Conservation (phyloP, 371 early-diverging fungal genomes). For the Haplosporangium sp. region DNA sequence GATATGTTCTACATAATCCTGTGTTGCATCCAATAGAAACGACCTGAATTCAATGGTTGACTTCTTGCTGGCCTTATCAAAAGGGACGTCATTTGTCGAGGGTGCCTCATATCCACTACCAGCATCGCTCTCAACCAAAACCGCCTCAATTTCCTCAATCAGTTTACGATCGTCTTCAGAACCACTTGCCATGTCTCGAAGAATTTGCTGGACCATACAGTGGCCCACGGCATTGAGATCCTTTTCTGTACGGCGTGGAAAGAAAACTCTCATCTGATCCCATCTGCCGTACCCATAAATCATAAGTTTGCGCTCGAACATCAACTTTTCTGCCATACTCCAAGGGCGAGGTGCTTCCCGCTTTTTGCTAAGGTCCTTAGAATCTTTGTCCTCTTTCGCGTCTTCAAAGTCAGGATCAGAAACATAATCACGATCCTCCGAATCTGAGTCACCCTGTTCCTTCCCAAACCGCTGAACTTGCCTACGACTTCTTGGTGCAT, state of each 20-base stretch:
- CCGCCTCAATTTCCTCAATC: conserved; percentile 45
- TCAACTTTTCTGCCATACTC: conserved; percentile 81
- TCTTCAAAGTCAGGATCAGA: conserved; percentile 51
- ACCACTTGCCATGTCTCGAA: conserved; percentile 30
- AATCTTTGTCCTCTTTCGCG: conserved; percentile 30
- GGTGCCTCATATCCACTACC: conserved; percentile 55
- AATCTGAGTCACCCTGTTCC: conserved; percentile 45
- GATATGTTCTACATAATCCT: conserved; percentile 80
- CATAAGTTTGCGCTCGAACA: conserved; percentile 88
- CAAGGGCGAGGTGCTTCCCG: conserved; percentile 70
- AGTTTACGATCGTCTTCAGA: conserved; percentile 42
- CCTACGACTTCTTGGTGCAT: conserved; percentile 75
- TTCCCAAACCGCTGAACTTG: conserved; percentile 68
- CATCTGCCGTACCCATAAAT: conserved; percentile 84
- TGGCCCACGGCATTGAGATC: conserved; percentile 66
- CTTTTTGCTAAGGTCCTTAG: conserved; percentile 30
- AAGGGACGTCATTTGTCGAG: conserved; percentile 65
- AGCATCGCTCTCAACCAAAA: conserved; percentile 52
- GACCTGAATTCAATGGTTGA: conserved; percentile 72
- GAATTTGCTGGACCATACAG: conserved; percentile 47
- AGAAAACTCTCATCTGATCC: conserved; percentile 72
- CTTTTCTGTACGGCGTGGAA: conserved; percentile 69
- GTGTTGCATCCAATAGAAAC: conserved; percentile 76
- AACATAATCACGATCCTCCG: conserved; percentile 50
- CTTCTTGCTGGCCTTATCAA: conserved; percentile 68